These are phyloP conservation scores for Naganishia onofrii DNA, from an alignment of 768 basidiomycete genomes.

Conservation along the genomic window DNA sequence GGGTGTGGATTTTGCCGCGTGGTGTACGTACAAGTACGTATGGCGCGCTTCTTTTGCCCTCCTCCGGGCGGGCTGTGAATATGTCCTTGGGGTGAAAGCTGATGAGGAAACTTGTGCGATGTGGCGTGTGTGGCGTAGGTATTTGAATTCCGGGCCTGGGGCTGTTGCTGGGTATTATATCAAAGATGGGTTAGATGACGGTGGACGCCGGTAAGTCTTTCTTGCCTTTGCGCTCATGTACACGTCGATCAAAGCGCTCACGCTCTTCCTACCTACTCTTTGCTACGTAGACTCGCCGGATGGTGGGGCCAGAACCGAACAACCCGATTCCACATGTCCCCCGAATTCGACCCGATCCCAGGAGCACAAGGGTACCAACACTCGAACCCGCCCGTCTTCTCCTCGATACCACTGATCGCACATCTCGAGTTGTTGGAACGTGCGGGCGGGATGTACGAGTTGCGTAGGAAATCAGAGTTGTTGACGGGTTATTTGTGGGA, in stretches of 20 bases:
- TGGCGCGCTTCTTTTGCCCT: too few relatives aligned
- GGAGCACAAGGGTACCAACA: constrained; percentile 96
- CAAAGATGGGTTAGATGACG: constrained; percentile 42
- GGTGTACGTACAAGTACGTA: constrained; percentile 85
- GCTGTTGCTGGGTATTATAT: constrained; percentile 85
- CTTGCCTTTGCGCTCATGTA: constrained; percentile 24
- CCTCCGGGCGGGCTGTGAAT: too few relatives aligned
- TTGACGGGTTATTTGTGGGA: constrained; percentile 72
- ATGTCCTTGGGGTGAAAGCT: too few relatives aligned
- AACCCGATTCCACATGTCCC: constrained; percentile 88
- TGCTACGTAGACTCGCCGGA: constrained; percentile 68
- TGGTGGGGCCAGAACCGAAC: constrained; percentile 95
- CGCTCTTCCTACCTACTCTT: not conserved
- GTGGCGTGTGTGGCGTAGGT: constrained; percentile 54
- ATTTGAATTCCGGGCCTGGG: constrained; percentile 92
- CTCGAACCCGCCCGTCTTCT: constrained; percentile 85
- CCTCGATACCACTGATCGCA: constrained; percentile 74
- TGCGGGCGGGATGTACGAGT: constrained; percentile 68
- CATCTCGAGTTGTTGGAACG: constrained; percentile 75
- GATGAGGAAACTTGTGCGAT: too few relatives aligned
- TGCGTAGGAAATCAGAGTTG: constrained; percentile 67
- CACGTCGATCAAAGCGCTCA: not conserved
- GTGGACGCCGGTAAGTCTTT: constrained; percentile 43
- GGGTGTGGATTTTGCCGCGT: constrained; percentile 94
- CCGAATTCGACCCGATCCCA: constrained; percentile 72